Percentiles rank a stretch among this genome's conserved stretches.
Conservation (phyloP, 2,329 filamentous ascomycete species). For the Calcarisporium arbuscula region DNA sequence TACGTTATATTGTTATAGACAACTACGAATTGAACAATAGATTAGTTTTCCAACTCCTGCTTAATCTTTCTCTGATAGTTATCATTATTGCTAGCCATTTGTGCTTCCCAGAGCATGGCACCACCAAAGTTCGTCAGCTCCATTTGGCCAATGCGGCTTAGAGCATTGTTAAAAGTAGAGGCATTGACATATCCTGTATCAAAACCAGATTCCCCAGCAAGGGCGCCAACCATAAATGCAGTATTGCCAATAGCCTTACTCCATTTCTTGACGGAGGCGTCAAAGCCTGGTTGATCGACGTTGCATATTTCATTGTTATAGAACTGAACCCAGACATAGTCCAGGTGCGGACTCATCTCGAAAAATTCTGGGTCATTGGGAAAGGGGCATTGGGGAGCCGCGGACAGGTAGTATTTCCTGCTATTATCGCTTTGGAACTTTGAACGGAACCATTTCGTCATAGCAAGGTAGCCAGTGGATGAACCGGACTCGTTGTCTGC, state of each 20-base stretch:
- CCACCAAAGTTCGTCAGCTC: conserved; percentile 56
- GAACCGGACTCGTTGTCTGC: conserved; percentile 69
- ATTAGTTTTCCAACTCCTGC: too few relatives aligned
- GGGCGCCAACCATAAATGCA: conserved; percentile 54
- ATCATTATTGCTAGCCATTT: too few relatives aligned
- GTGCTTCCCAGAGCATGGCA: conserved; percentile 69
- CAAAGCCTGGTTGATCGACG: conserved; percentile 49
- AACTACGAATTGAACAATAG: too few relatives aligned
- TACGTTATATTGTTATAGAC: too few relatives aligned
- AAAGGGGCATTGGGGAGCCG: conserved; percentile 62
- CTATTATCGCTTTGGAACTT: conserved; percentile 44
- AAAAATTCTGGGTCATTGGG: conserved; percentile 54
- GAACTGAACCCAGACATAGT: conserved; percentile 59
- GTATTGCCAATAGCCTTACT: conserved; percentile 53
- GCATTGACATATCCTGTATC: conserved; percentile 49
- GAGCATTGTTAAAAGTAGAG: conserved; percentile 39
- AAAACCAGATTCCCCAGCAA: conserved; percentile 50
- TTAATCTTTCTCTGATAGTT: too few relatives aligned
- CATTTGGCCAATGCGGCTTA: conserved; percentile 49
- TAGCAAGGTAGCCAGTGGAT: conserved; percentile 48
- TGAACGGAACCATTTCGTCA: conserved; percentile 55
- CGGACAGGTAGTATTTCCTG: conserved; percentile 57
- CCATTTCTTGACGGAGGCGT: conserved; percentile 57
- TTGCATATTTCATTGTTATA: conserved; percentile 65
- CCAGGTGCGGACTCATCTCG: conserved; percentile 47